Evolutionary conservation across 2,329 filamentous ascomycete genomes (phyloP).

Genomic region (Trichoderma aggressivum): DNA sequence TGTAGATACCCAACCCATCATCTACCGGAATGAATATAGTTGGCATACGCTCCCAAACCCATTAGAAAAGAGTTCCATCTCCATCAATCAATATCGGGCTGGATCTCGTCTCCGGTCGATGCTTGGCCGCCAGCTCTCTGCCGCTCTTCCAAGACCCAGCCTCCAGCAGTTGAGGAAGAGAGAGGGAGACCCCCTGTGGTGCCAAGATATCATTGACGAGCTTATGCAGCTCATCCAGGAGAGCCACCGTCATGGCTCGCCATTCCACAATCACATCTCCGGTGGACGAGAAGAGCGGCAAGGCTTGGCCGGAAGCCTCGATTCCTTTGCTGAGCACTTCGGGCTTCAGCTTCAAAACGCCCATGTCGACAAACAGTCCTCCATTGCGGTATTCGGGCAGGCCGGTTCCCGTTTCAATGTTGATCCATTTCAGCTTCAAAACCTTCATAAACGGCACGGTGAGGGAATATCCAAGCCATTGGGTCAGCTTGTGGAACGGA

Average conservation of each 20-base stretch:
- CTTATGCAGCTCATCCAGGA: constrained; percentile 49
- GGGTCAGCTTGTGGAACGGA: constrained; percentile 62
- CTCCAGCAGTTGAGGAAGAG: constrained; percentile 50
- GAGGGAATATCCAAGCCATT: constrained; percentile 71
- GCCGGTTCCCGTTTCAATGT: constrained; percentile 58
- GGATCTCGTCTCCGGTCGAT: constrained; percentile 73
- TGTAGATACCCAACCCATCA: neutral
- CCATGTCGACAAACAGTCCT: constrained; percentile 62
- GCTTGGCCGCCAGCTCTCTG: constrained; percentile 75
- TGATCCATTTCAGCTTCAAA: constrained; percentile 49
- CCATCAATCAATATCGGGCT: constrained; percentile 79
- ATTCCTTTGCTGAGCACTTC: constrained; percentile 42
- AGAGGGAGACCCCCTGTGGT: constrained; percentile 36
- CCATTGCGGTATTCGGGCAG: constrained; percentile 72
- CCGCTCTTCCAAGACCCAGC: constrained; percentile 62
- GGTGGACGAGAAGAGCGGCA: constrained; percentile 50
- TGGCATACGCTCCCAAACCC: neutral
- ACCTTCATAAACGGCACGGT: constrained; percentile 61
- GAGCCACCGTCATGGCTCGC: constrained; percentile 56
- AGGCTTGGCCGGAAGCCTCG: constrained; percentile 39
- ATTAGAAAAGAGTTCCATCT: constrained; percentile 77
- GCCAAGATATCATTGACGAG: constrained; percentile 39
- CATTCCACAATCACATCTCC: constrained; percentile 61
- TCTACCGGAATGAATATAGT: neutral
- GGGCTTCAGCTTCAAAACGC: constrained; percentile 49